Evolutionary conservation across 495 filamentous ascomycete genomes (phyloP).

Genomic region (Trichoderma asperelloides): DNA sequence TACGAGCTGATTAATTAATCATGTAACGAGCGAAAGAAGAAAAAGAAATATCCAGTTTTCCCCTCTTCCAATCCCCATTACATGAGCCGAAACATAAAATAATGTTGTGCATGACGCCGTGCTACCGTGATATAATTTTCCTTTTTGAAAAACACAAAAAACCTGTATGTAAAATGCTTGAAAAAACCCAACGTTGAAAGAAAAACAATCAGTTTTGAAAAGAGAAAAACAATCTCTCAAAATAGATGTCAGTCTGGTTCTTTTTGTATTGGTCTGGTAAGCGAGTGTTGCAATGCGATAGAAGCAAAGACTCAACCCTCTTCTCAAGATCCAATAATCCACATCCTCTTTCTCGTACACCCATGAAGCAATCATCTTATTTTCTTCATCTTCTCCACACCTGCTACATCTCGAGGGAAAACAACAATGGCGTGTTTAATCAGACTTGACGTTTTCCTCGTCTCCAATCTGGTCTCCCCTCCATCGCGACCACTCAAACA

Average conservation of each 20-base stretch:
- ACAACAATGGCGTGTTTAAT: not conserved
- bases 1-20: no score
- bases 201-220: not conserved
- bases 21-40: not conserved
- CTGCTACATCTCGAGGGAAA: not conserved
- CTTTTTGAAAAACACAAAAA: not conserved
- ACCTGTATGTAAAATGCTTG: not conserved
- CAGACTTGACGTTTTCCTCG: not conserved
- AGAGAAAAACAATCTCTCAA: not conserved
- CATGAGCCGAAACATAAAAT: not conserved
- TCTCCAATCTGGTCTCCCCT: not conserved
- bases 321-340: not conserved
- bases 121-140: not conserved
- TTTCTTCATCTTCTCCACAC: not conserved
- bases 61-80: not conserved
- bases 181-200: not conserved
- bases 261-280: not conserved
- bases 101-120: not conserved
- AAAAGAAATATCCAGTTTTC: not conserved
- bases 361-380: not conserved
- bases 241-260: not conserved
- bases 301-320: not conserved
- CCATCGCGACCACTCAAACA: conserved; percentile 20
- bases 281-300: not conserved
- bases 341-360: not conserved